Evolutionary conservation across 1,284 basidiomycete genomes (phyloP).

Genomic region (Coniferiporia sulphurascens): DNA sequence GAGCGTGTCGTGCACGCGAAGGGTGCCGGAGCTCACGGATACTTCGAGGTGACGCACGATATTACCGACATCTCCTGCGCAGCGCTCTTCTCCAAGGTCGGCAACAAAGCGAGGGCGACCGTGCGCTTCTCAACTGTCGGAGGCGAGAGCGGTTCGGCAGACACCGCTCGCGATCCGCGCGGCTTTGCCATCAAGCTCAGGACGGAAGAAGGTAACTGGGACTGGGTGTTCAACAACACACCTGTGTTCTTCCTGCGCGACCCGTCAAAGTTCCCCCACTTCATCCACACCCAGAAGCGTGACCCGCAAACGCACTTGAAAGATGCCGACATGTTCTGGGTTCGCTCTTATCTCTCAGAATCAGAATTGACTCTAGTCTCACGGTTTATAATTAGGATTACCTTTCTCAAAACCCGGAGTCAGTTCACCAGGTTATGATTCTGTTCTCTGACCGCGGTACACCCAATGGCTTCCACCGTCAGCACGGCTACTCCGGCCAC

Average conservation of each 20-base stretch:
- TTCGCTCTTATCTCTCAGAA: conserved; percentile 27
- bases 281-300: conserved; percentile 94
- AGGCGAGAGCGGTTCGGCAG: conserved; percentile 83
- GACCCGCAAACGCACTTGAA: conserved; percentile 86
- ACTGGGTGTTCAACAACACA: conserved; percentile 91
- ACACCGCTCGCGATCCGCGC: conserved; percentile 89
- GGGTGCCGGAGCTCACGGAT: conserved; percentile 88
- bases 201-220: conserved; percentile 86
- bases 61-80: conserved; percentile 78
- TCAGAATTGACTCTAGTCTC: no score
- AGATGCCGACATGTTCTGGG: conserved; percentile 80
- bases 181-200: conserved; percentile 90
- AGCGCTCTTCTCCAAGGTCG: conserved; percentile 64
- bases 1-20: conserved; percentile 91
- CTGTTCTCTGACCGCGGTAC: conserved; percentile 90
- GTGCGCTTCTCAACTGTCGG: conserved; percentile 86
- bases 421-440: conserved; percentile 86
- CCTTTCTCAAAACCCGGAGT: conserved; percentile 87
- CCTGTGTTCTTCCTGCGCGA: conserved; percentile 87
- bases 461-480: conserved; percentile 75
- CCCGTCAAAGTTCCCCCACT: conserved; percentile 83
- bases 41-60: conserved; percentile 83
- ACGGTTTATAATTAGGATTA: conserved; percentile 61
- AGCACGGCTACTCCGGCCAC: conserved; percentile 92
- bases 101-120: conserved; percentile 67